Base-by-base conservation (phyloP, 2,329 filamentous ascomycete species). In the Aspergillus aculeatinus region DNA sequence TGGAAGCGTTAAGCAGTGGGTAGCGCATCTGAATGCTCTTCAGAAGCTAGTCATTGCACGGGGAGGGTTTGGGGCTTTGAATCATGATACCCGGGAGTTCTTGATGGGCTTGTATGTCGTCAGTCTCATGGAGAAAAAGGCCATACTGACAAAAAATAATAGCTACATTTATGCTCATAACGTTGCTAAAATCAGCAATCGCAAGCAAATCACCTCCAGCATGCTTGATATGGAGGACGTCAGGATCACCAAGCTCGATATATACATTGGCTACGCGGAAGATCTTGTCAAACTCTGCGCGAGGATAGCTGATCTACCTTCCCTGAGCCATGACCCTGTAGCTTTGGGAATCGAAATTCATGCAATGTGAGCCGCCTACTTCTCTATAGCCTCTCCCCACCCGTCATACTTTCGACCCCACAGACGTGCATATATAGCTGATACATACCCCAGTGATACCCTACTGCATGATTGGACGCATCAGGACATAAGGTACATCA, bases 221-320 rank as follows among this genome's bases (percentile, higher is more conserved):
- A 59, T 62, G 6, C 58, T 65, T 6, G 65, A 65, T 14, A 62
- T 68, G 4, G 67, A 69, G 14, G 58, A 68, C 25, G 61, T 71
- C 27, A 66, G 63, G 4, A 56, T 68, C 31, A 72, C 67, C 12
- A 74, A 70, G 57, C 60, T 76, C 7, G 74, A 76, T 51, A 74
- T 74, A 25, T 76, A 76, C 53, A 67, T 76, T 39, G 74, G 74
- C 2, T 76, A 75, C 54, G 76, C 74, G 0, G 74, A 76, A 56
- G 69, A 74, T 16, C 63, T 76, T 3, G 65, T 76, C 25, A 72
- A 72, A 58, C 59, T 73, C 29, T 76, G 73, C 52, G 67, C 71
- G 10, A 63, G 67, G 23, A 75, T 75, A 25, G 68, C 73, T 7
- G 69, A 75, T 42, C 62, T 76, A 9, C 71, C 69, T 47, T 63